phyloP scores from a whole-genome alignment of 352 stramenopile species.

The Phytophthora ohioensis region DNA sequence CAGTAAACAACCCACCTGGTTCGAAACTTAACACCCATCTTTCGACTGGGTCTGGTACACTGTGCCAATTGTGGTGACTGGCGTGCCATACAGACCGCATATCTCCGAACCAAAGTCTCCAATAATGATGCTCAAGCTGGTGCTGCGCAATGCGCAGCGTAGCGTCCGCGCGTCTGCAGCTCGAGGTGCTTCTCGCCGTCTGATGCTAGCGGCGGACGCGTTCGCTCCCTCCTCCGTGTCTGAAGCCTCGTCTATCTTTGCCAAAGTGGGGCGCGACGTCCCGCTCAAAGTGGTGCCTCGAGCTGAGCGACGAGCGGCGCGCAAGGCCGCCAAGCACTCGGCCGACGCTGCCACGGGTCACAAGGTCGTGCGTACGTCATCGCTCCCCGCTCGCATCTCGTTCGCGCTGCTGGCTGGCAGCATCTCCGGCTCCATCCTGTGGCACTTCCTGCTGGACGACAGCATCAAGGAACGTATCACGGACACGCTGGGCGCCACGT shows the following conservation, averaged over 20 bases:
- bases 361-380: slow-evolving; percentile 76
- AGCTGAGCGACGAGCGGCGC: slow-evolving; percentile 66
- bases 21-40: too few relatives aligned
- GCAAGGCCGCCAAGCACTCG: slow-evolving; percentile 48
- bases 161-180: slow-evolving; percentile 4
- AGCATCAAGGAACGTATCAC: slow-evolving; percentile 52
- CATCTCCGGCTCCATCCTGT: slow-evolving; percentile 70
- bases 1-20: too few relatives aligned
- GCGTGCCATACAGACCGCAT: slow-evolving; percentile 11
- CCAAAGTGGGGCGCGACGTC: slow-evolving; percentile 63
- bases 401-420: slow-evolving; percentile 69
- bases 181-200: slow-evolving; percentile 7
- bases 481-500: slow-evolving; percentile 60
- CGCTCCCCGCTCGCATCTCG: slow-evolving; percentile 77
- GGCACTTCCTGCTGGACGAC: slow-evolving; percentile 82
- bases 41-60: not conserved
- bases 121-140: slow-evolving; percentile 34
- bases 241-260: slow-evolving; percentile 20
- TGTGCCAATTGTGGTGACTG: not conserved
- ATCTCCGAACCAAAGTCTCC: slow-evolving; percentile 7
- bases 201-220: slow-evolving; percentile 21
- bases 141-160: slow-evolving; percentile 40
- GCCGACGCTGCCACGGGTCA: slow-evolving; percentile 31
- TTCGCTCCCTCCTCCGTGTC: slow-evolving; percentile 17
- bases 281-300: slow-evolving; percentile 67